phyloP scores from a whole-genome alignment of 306 rosid genomes.

The Vachellia pachyceras region DNA sequence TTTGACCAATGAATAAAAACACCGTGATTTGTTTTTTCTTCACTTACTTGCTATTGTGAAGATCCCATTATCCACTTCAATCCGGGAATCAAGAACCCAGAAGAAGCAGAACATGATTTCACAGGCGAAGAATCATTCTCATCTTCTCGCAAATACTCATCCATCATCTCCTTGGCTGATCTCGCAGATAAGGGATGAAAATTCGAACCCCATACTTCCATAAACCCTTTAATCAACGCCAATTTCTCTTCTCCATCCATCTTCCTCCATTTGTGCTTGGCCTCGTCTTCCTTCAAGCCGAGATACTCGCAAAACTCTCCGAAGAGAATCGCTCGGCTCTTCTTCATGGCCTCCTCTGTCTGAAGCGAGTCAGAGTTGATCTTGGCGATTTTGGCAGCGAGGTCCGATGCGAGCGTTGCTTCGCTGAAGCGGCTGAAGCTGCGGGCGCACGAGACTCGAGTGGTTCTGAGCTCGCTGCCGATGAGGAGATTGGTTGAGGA shows the following conservation, averaged over 20 bases:
- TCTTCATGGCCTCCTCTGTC: slow-evolving; percentile 71
- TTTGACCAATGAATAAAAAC: not conserved
- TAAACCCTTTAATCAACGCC: slow-evolving; percentile 59
- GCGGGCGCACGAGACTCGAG: slow-evolving; percentile 50
- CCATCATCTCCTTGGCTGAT: slow-evolving; percentile 71
- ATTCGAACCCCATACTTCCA: slow-evolving; percentile 62
- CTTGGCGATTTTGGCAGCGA: slow-evolving; percentile 53
- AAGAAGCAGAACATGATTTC: slow-evolving; percentile 33
- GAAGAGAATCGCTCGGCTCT: slow-evolving; percentile 74
- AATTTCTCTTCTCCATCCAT: slow-evolving; percentile 62
- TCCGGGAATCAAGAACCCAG: slow-evolving; percentile 43
- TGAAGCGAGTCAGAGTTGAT: slow-evolving; percentile 49
- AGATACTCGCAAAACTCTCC: slow-evolving; percentile 59
- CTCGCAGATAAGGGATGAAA: slow-evolving; percentile 85
- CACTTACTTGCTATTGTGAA: slow-evolving; percentile 27
- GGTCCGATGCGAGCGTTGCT: slow-evolving; percentile 59
- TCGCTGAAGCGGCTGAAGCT: slow-evolving; percentile 52
- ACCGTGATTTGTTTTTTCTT: not conserved
- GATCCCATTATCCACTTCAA: slow-evolving; percentile 66
- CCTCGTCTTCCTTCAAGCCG: slow-evolving; percentile 56
- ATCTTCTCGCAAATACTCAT: slow-evolving; percentile 61
- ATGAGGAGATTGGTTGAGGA: slow-evolving; percentile 16
- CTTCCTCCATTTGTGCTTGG: slow-evolving; percentile 59
- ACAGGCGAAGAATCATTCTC: slow-evolving; percentile 37
- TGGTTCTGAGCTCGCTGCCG: slow-evolving; percentile 34